Percentiles rank a stretch among this genome's conserved stretches.
Conservation (phyloP, 148 eudicot species). For the Rhododendron vialii region DNA sequence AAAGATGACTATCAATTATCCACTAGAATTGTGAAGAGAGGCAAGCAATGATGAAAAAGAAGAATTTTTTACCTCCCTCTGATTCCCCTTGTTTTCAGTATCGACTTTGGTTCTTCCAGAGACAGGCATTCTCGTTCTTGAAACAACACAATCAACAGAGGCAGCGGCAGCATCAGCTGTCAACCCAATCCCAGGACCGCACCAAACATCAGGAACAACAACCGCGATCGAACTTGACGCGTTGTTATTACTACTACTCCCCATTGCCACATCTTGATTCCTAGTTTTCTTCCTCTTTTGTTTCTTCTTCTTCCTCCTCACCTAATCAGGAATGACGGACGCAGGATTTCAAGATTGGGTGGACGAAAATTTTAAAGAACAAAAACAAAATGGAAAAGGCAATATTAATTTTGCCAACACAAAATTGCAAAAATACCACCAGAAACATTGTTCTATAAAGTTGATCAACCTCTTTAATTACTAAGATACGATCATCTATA, state of each 20-base stretch:
- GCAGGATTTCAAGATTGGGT: neutral
- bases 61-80: constrained; percentile 35
- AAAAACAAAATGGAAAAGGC: neutral
- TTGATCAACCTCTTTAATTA: neutral
- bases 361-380: neutral
- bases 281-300: constrained; percentile 12
- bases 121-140: constrained; percentile 33
- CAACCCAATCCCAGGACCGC: constrained; percentile 66
- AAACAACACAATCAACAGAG: constrained; percentile 59
- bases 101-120: constrained; percentile 53
- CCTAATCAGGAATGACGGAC: constrained; percentile 11
- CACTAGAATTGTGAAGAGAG: neutral
- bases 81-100: constrained; percentile 35
- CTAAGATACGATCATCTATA: neutral
- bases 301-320: constrained; percentile 34
- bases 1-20: neutral
- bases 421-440: neutral
- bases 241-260: constrained; percentile 14
- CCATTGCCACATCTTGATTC: constrained; percentile 8
- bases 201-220: constrained; percentile 76
- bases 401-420: neutral
- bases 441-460: neutral
- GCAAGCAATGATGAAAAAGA: neutral
- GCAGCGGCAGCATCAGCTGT: constrained; percentile 38
- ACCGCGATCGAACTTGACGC: constrained; percentile 15